Conservation (phyloP, 1,284 basidiomycete species). For the Irpex sp. region DNA sequence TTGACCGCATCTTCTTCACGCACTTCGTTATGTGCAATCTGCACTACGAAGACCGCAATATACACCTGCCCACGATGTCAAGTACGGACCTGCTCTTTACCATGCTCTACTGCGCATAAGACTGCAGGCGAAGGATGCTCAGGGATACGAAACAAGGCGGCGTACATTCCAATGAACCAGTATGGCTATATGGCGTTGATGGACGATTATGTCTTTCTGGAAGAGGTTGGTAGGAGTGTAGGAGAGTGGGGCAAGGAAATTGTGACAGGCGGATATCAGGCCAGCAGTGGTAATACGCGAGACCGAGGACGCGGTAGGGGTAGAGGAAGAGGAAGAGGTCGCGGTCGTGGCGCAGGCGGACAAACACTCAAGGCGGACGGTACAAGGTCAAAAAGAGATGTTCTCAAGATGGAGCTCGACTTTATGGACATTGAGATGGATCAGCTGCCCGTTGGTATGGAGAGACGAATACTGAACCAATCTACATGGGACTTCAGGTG, state of each 20-base stretch:
- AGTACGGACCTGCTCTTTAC: slow-evolving; percentile 64
- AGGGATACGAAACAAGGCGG: slow-evolving; percentile 68
- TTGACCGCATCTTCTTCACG: background rate
- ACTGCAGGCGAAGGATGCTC: slow-evolving; percentile 49
- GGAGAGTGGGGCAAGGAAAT: slow-evolving; percentile 71
- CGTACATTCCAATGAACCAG: slow-evolving; percentile 72
- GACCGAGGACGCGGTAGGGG: slow-evolving; percentile 15
- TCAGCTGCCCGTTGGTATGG: slow-evolving; percentile 77
- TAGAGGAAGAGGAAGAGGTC: slow-evolving; percentile 19
- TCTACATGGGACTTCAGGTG: slow-evolving; percentile 79
- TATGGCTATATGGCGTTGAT: slow-evolving; percentile 81
- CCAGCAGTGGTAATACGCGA: slow-evolving; percentile 13
- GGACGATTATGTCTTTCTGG: slow-evolving; percentile 80
- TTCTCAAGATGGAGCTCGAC: slow-evolving; percentile 62
- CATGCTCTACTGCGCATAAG: slow-evolving; percentile 74
- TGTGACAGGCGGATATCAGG: slow-evolving; percentile 44
- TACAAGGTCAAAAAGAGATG: slow-evolving; percentile 49
- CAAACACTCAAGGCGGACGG: slow-evolving; percentile 9
- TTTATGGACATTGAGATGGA: slow-evolving; percentile 67
- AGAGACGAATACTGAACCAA: slow-evolving; percentile 66
- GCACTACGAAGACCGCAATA: slow-evolving; percentile 41
- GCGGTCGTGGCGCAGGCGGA: slow-evolving; percentile 18
- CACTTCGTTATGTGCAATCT: slow-evolving; percentile 41
- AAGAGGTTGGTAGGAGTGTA: slow-evolving; percentile 70
- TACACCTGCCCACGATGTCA: slow-evolving; percentile 83